Conservation (phyloP, 305 asterid genomes). For the Fraxinus floribunda region DNA sequence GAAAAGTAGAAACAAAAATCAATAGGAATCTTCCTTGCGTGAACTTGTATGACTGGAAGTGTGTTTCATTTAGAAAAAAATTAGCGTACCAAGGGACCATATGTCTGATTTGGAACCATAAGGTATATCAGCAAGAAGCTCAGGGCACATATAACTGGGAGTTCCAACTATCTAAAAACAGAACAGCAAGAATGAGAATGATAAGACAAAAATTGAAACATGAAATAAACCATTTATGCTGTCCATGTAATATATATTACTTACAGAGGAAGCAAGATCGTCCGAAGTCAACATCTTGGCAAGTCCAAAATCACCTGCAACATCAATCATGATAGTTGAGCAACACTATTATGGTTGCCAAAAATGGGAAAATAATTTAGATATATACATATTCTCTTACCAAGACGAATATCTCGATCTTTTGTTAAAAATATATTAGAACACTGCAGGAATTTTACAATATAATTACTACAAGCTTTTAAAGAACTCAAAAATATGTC, state of each 20-base stretch:
- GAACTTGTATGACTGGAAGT: conserved; percentile 14
- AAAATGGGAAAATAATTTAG: conserved; percentile 9
- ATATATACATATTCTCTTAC: conserved; percentile 41
- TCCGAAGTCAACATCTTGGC: conserved; percentile 86
- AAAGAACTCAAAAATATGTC: neutral
- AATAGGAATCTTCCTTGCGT: conserved; percentile 5
- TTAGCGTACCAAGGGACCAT: conserved; percentile 85
- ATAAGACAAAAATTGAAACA: neutral
- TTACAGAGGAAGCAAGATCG: conserved; percentile 87
- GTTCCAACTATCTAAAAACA: conserved; percentile 83
- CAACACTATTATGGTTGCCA: conserved; percentile 23
- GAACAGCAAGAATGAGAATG: conserved; percentile 24
- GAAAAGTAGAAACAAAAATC: neutral
- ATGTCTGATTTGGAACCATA: conserved; percentile 98
- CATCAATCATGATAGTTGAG: conserved; percentile 25
- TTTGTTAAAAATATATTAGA: conserved; percentile 86
- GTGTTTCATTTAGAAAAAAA: neutral
- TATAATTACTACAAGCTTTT: neutral
- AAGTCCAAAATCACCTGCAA: conserved; percentile 93
- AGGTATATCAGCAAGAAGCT: conserved; percentile 94
- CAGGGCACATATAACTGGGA: conserved; percentile 98
- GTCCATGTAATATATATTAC: conserved; percentile 24
- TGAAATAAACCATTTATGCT: conserved; percentile 3
- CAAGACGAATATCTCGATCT: conserved; percentile 90
- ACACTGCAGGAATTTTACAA: conserved; percentile 57